Evolutionary conservation across 2,329 filamentous ascomycete species (phyloP), one percentile per base, ranked within the genome.

Genomic region (Epichloe aotearoae): DNA sequence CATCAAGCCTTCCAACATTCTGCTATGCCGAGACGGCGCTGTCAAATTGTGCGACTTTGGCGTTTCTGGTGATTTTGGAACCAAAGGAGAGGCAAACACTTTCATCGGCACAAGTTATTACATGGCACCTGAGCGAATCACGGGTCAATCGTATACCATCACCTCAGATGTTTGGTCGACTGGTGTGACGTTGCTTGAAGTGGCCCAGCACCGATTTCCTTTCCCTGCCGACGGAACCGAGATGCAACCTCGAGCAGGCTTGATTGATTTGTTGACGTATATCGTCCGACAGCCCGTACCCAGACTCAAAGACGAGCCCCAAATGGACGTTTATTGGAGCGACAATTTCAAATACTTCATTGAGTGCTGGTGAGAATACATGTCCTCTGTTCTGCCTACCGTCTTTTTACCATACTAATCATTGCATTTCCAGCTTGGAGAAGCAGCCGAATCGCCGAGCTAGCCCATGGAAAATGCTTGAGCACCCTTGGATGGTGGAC

Each of bases 301-400:
- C 2, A 94, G 89, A 66, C 74, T 98, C 56, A 97, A 96, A 69
- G 93, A 98, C 59, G 93, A 98, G 68, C 87, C 88, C 0, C 82
- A 88, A 34, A 87, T 86, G 58, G 83, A 84, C 53, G 94, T 98
- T 58, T 84, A 84, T 64, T 98, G 93, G 93, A 95, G 87, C 59
- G 87, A 94, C 59, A 95, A 87, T 63, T 97, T 98, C 71, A 98
- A 98, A 68, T 96, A 96, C 66, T 98, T 98, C 61, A 96, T 98
- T 61, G 90, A 96, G 71, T 96, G 90, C 80, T 97, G 93, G 91
- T 97, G 79, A 65, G 88, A 83, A 50, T 17, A 37, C 14, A 38
- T 26, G 8, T 14, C 4, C 30, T 5, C 46, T 17, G 14, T 30
- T 26, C 23, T 20, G 4, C 8, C 47, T 40, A n/a, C 5, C 23